Base-by-base conservation (phyloP, 1,284 basidiomycete genomes). In the Butyriboletus appendiculatus region DNA sequence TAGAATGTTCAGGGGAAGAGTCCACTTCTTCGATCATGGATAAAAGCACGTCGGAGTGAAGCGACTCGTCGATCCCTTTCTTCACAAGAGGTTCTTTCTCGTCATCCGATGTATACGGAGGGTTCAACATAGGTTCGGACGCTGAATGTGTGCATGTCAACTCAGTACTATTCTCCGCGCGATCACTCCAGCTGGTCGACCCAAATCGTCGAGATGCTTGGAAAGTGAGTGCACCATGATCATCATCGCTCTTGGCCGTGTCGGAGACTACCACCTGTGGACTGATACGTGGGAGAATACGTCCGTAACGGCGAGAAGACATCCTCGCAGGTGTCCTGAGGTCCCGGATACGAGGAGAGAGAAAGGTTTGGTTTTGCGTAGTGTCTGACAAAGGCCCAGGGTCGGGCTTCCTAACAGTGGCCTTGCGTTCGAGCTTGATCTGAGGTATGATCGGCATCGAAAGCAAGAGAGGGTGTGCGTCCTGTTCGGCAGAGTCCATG, bases 361-460 rank as follows among this genome's bases (percentile, higher is more conserved):
- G 66, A 24, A 56, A 48, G 0, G 30, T 28, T 18, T 49, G 40
- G 3, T 56, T 54, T 18, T 53, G 56, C 15, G n/a, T 3, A n/a
- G 38, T 20, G 6, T 45, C 45, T 8, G 30, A 41, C 2, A 20
- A 24, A 28, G 24, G 45, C 14, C 2, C 33, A 16, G 42, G 35
- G 16, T 61, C 59, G 0, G 43, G 43, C 18, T 60, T 47, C 54
- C 53, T 66, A n/a, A 68, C 44, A 5, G 63, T 65, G n/a, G 63
- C 63, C 32, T 64, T 68, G 38, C 66, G 63, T 26, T 67, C 58
- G 4, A 67, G 65, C 26, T 57, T 67, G 44, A 67, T 67, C 47
- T 44, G 52, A 20, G 65, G 65, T n/a, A 67, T 69, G 1, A 59
- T 49, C 9, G 68, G 65, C 53, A 66, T 66, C 9, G 68, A 69